Evolutionary conservation across 257 asterid species (phyloP).

Genomic region (Scutellaria minor): DNA sequence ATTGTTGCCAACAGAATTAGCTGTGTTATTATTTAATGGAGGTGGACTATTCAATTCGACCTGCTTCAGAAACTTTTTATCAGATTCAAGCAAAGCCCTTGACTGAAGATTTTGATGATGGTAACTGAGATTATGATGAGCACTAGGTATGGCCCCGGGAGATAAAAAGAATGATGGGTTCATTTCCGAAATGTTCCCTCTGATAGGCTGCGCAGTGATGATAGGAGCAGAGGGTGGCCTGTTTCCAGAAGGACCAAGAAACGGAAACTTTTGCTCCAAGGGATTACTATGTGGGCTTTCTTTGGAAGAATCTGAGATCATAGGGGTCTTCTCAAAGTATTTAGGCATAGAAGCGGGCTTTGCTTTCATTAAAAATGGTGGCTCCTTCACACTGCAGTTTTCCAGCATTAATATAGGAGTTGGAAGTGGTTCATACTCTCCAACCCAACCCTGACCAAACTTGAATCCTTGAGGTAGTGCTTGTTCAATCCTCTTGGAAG

Average conservation of each 20-base stretch:
- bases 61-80: conserved; percentile 54
- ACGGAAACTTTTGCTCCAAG: conserved; percentile 48
- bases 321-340: conserved; percentile 43
- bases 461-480: conserved; percentile 81
- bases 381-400: conserved; percentile 64
- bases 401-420: conserved; percentile 74
- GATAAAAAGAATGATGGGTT: conserved; percentile 56
- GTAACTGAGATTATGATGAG: conserved; percentile 44
- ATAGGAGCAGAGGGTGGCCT: conserved; percentile 46
- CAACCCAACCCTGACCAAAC: conserved; percentile 98
- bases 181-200: conserved; percentile 48
- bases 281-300: conserved; percentile 42
- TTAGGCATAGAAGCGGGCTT: conserved; percentile 40
- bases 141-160: conserved; percentile 45
- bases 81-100: conserved; percentile 51
- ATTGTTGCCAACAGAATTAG: conserved; percentile 46
- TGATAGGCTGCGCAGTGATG: conserved; percentile 44
- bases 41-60: conserved; percentile 62
- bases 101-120: conserved; percentile 57
- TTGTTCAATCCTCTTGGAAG: conserved; percentile 88
- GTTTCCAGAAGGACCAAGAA: conserved; percentile 50
- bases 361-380: conserved; percentile 57
- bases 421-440: conserved; percentile 94
- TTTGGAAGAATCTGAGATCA: conserved; percentile 36
- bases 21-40: conserved; percentile 43